These are phyloP conservation scores for Zymoseptoria brevis DNA, from an alignment of 2,329 filamentous ascomycete species.

Conservation along the genomic window DNA sequence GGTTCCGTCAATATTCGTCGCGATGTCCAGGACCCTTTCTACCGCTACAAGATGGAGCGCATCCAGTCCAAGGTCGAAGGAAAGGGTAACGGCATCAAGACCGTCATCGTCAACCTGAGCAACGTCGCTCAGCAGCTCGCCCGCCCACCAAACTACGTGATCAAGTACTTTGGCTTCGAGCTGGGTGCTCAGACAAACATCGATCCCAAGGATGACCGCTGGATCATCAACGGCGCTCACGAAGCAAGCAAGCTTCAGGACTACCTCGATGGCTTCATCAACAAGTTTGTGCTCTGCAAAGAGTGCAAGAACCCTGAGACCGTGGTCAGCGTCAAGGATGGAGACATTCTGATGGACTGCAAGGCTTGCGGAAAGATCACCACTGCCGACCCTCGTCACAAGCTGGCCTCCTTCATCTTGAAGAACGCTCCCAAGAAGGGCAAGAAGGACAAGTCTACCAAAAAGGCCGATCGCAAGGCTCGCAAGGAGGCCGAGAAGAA, in stretches of 20 bases:
- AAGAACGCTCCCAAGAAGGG: slow-evolving; percentile 90
- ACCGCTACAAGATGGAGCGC: slow-evolving; percentile 99
- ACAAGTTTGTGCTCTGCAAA: slow-evolving; percentile 98
- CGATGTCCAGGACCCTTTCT: slow-evolving; percentile 97
- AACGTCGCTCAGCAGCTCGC: slow-evolving; percentile 87
- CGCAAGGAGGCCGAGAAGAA: slow-evolving; percentile 61
- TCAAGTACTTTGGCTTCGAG: slow-evolving; percentile 99
- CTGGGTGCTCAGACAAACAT: slow-evolving; percentile 97
- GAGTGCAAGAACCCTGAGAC: slow-evolving; percentile 99
- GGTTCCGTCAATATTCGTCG: slow-evolving; percentile 96
- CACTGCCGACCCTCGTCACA: slow-evolving; percentile 84
- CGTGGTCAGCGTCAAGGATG: slow-evolving; percentile 89
- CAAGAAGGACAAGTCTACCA: slow-evolving; percentile 95
- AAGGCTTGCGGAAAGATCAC: slow-evolving; percentile 95
- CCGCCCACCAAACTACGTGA: slow-evolving; percentile 86
- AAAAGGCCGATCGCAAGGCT: slow-evolving; percentile 78
- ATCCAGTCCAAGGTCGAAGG: slow-evolving; percentile 99
- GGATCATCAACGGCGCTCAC: slow-evolving; percentile 99
- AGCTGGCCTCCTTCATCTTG: slow-evolving; percentile 93
- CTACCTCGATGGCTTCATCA: slow-evolving; percentile 96
- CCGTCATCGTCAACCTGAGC: slow-evolving; percentile 89
- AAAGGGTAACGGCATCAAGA: slow-evolving; percentile 99
- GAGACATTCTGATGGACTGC: slow-evolving; percentile 87
- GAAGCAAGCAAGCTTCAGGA: slow-evolving; percentile 94
- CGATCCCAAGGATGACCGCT: slow-evolving; percentile 93